These are phyloP conservation scores for Xanthoconium purpureum DNA, from an alignment of 768 basidiomycete genomes.

Conservation along the genomic window DNA sequence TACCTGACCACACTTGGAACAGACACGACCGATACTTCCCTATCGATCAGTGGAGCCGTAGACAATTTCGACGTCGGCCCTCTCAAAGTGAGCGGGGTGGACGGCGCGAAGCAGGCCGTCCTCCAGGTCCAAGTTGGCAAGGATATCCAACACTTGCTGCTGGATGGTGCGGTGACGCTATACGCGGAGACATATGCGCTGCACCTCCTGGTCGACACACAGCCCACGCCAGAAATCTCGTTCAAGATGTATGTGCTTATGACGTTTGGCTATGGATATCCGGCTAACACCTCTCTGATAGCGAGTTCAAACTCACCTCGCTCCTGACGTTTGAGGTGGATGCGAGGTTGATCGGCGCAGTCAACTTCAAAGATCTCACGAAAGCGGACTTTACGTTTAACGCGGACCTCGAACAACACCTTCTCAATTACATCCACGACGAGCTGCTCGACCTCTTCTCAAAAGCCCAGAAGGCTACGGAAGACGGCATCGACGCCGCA, in stretches of 20 bases:
- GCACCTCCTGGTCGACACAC: constrained; percentile 1
- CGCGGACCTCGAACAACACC: constrained; percentile 7
- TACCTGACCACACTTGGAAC: background rate
- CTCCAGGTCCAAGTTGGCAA: constrained; percentile 5
- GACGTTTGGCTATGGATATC: background rate
- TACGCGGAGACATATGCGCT: background rate
- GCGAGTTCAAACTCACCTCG: constrained; percentile 5
- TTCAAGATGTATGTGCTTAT: constrained; percentile 2
- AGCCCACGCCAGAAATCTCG: constrained; percentile 1
- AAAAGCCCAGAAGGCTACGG: background rate
- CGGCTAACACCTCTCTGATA: background rate
- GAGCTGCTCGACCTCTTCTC: background rate
- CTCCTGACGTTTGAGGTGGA: constrained; percentile 2
- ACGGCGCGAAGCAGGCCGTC: background rate
- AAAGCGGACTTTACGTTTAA: constrained; percentile 1
- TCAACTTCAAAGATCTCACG: constrained; percentile 3
- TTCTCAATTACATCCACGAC: constrained; percentile 6
- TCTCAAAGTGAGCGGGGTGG: background rate
- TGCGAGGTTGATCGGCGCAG: constrained; percentile 6
- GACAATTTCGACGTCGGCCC: constrained; percentile 3
- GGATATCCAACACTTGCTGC: background rate
- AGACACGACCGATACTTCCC: background rate
- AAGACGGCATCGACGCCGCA: constrained; percentile 1
- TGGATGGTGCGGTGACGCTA: constrained; percentile 4
- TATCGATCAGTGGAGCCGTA: constrained; percentile 4